phyloP scores from a whole-genome alignment of 225 moss, liverwort and hornwort genomes.

The Marchantia polymorpha region DNA sequence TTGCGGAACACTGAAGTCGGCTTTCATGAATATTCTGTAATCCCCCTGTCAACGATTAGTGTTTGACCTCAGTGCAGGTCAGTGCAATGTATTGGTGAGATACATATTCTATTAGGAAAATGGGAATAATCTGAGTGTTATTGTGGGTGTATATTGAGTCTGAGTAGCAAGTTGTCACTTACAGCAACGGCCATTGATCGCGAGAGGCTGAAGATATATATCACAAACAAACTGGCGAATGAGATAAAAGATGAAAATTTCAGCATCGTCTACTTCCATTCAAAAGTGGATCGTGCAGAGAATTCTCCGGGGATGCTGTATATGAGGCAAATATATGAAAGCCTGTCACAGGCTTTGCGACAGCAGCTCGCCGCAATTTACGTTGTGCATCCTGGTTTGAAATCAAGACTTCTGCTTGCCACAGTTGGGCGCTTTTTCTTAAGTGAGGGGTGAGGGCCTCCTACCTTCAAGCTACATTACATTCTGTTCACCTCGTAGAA shows the following conservation, averaged over 20 bases:
- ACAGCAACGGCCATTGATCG: slow-evolving; percentile 69
- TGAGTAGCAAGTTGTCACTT: neutral
- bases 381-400: slow-evolving; percentile 78
- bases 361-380: slow-evolving; percentile 65
- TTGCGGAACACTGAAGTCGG: too few relatives aligned
- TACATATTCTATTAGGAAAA: neutral
- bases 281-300: slow-evolving; percentile 62
- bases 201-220: slow-evolving; percentile 56
- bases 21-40: too few relatives aligned
- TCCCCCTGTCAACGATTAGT: too few relatives aligned
- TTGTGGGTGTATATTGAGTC: neutral
- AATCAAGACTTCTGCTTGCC: slow-evolving; percentile 67
- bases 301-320: slow-evolving; percentile 73
- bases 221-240: slow-evolving; percentile 55
- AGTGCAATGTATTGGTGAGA: too few relatives aligned
- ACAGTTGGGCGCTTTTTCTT: slow-evolving; percentile 72
- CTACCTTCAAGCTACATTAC: neutral
- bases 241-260: slow-evolving; percentile 55
- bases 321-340: slow-evolving; percentile 71
- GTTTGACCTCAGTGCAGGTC: too few relatives aligned
- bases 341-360: slow-evolving; percentile 57
- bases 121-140: too few relatives aligned
- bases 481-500: too few relatives aligned
- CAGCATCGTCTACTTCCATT: slow-evolving; percentile 76
- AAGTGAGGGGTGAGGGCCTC: slow-evolving; percentile 62